phyloP scores from a whole-genome alignment of 1,284 basidiomycete species.

The Tilletiaria anomala region DNA sequence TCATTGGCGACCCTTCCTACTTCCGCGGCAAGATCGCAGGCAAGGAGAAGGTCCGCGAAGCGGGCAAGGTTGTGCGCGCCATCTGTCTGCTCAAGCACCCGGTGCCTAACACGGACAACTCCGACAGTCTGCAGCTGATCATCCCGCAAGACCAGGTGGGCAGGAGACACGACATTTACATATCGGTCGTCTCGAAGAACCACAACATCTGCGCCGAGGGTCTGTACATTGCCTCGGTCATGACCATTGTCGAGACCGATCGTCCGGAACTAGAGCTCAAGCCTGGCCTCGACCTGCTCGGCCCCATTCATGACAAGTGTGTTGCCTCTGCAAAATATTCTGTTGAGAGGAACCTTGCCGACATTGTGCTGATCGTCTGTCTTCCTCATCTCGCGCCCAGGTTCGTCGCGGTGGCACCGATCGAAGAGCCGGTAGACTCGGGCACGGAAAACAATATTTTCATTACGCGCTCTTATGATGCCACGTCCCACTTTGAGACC shows the following conservation, averaged over 20 bases:
- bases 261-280: constrained; percentile 81
- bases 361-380: neutral
- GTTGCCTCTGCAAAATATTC: constrained; percentile 27
- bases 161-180: constrained; percentile 94
- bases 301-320: constrained; percentile 86
- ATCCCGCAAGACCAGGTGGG: constrained; percentile 97
- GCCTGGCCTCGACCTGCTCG: constrained; percentile 81
- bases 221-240: constrained; percentile 90
- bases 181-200: constrained; percentile 87
- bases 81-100: constrained; percentile 98
- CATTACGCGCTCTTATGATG: constrained; percentile 94
- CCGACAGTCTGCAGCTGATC: constrained; percentile 82
- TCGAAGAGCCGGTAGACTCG: constrained; percentile 74
- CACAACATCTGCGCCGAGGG: constrained; percentile 96
- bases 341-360: neutral
- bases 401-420: constrained; percentile 72
- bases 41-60: constrained; percentile 72
- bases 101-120: constrained; percentile 89
- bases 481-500: constrained; percentile 96
- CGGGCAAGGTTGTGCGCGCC: constrained; percentile 85
- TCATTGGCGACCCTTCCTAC: constrained; percentile 96
- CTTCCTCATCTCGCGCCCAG: no score
- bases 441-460: constrained; percentile 77
- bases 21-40: constrained; percentile 57
- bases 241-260: constrained; percentile 91